These are phyloP conservation scores for Amylocarpus encephaloides DNA, from an alignment of 2,329 filamentous ascomycete species.

Conservation along the genomic window DNA sequence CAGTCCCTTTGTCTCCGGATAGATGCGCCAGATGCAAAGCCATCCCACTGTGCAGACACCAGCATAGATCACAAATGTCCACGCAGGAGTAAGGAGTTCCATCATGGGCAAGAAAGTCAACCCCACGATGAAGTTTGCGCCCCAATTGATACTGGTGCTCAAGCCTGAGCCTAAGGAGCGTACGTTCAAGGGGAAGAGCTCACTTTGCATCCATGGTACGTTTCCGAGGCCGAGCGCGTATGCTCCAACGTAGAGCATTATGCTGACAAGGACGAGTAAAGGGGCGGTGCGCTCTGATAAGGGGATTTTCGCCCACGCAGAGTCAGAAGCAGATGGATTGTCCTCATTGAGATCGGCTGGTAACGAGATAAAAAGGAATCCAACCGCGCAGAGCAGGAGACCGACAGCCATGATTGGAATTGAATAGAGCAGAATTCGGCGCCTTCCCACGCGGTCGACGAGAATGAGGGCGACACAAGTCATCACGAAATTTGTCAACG, in stretches of 20 bases:
- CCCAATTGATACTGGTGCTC: conserved; percentile 81
- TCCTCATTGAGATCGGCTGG: conserved; percentile 21
- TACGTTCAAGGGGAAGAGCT: conserved; percentile 76
- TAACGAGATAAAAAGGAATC: conserved; percentile 56
- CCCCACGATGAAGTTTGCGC: conserved; percentile 77
- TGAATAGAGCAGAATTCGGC: conserved; percentile 73
- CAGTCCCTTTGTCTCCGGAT: conserved; percentile 80
- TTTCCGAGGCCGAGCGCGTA: conserved; percentile 87
- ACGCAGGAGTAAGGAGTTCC: conserved; percentile 63
- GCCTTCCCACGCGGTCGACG: conserved; percentile 73
- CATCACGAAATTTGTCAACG: conserved; percentile 76
- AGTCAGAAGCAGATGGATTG: conserved; percentile 24
- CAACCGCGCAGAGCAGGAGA: conserved; percentile 62
- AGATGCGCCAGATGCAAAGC: conserved; percentile 62
- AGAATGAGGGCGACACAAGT: conserved; percentile 68
- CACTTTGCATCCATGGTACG: conserved; percentile 93
- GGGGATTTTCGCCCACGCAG: conserved; percentile 17
- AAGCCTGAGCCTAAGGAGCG: conserved; percentile 66
- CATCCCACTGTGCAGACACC: conserved; percentile 63
- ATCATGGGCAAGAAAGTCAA: conserved; percentile 86
- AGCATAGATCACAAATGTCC: conserved; percentile 80
- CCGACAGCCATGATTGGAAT: conserved; percentile 78
- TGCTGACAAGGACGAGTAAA: conserved; percentile 60
- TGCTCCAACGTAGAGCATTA: conserved; percentile 76
- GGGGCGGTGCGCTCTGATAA: conserved; percentile 35